Evolutionary conservation across 345 rosid species (phyloP), one percentile per base, ranked within the genome.

Genomic region (Citrus mangshanensis): DNA sequence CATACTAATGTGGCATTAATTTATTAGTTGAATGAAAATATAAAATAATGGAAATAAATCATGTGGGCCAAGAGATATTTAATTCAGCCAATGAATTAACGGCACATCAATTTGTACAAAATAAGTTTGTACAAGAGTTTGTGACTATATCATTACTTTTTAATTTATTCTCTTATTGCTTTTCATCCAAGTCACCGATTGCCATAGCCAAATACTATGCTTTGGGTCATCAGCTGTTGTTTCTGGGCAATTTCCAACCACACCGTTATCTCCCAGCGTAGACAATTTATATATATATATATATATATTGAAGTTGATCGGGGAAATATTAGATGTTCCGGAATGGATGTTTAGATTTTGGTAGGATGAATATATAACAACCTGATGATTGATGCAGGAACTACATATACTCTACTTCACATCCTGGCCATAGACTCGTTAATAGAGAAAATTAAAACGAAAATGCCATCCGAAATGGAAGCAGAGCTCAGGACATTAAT

Each of bases 1-100:
- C 0, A 0, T 32, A 32, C 0, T 32, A 32, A 32, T 32, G 0
- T 32, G 34, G 0, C 0, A 32, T 3, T 32, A 32, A 32, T 32
- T 32, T 32, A 32, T 32, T 32, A 0, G 34, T 32, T 0, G 34
- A 32, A 32, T 32, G 0, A 32, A 32, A 32, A 32, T 32, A 32
- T 4, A 32, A 32, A 30, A 32, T 4, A 32, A 32, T 32, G 0
- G 0, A 32, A 32, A 32, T 0, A 32, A 32, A 32, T 4, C 0
- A 32, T 32, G 3, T 32, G 34, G 5, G 5, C 0, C 0, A 32
- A 32, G 34, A 32, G 34, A 32, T 32, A 32, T 4, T 32, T 32
- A 32, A 32, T 32, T 32, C 0, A 32, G 4, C 0, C 0, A 32
- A 32, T 32, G 0, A 32, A 32, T 32, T 32, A 32, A 32, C 34